phyloP scores from a whole-genome alignment of 2,329 filamentous ascomycete species.

The Pyrenophora teres region DNA sequence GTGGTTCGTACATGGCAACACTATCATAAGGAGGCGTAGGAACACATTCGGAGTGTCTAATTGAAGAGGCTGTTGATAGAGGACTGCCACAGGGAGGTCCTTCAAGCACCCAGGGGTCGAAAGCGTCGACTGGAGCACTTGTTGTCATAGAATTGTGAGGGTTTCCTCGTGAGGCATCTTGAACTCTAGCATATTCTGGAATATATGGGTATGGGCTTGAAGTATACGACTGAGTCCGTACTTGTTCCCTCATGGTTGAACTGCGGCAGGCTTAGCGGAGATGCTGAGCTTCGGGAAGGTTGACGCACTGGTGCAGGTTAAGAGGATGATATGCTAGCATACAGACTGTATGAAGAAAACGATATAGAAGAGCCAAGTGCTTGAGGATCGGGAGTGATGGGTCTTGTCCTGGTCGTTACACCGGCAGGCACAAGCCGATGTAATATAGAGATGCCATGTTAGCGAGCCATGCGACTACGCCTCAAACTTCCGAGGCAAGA shows the following conservation, averaged over 20 bases:
- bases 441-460: conserved; percentile 15
- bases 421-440: neutral
- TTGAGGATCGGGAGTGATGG: neutral
- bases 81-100: conserved; percentile 13
- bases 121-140: conserved; percentile 9
- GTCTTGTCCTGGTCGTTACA: conserved; percentile 2
- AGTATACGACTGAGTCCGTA: conserved; percentile 10
- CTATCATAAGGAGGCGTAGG: conserved; percentile 15
- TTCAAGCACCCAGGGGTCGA: conserved; percentile 22
- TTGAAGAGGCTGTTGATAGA: conserved; percentile 17
- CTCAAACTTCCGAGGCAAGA: conserved; percentile 5
- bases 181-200: conserved; percentile 5
- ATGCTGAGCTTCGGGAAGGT: neutral
- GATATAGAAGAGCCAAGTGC: neutral
- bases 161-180: conserved; percentile 1
- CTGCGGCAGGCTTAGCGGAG: neutral
- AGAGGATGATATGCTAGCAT: neutral
- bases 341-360: too few species aligned
- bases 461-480: conserved; percentile 4
- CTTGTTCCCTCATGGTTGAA: conserved; percentile 14
- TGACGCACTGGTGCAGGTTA: conserved; percentile 1
- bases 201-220: conserved; percentile 15
- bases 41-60: conserved; percentile 15
- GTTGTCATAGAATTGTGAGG: conserved; percentile 6
- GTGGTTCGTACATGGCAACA: conserved; percentile 3